A percentile compares a stretch with the other conserved stretches of the same genome.
Conservation (phyloP, 1,284 basidiomycete species). For the Hypsizygus ulmarius region DNA sequence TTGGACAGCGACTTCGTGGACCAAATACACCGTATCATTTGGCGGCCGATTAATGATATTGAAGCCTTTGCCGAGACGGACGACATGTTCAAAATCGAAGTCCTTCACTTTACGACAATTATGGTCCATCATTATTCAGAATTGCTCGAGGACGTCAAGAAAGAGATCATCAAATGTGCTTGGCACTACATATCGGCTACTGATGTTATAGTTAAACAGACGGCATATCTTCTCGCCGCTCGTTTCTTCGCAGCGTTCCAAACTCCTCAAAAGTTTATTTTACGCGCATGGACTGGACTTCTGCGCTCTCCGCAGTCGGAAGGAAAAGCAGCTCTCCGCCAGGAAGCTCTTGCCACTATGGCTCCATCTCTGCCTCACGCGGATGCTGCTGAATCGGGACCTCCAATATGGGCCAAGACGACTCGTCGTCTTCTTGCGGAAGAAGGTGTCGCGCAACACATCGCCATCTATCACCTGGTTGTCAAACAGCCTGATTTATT, state of each 20-base stretch:
- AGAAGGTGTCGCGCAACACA: conserved; percentile 85
- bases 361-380: conserved; percentile 78
- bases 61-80: conserved; percentile 61
- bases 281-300: conserved; percentile 94
- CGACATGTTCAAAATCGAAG: conserved; percentile 86
- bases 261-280: conserved; percentile 90
- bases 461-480: conserved; percentile 90
- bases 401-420: conserved; percentile 86
- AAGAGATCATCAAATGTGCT: conserved; percentile 94
- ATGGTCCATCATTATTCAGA: conserved; percentile 84
- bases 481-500: conserved; percentile 92
- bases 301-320: conserved; percentile 81
- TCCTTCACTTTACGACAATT: conserved; percentile 88
- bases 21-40: conserved; percentile 73
- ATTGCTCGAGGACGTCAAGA: conserved; percentile 78
- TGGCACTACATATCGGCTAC: conserved; percentile 85
- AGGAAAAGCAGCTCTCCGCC: conserved; percentile 79
- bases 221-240: conserved; percentile 91
- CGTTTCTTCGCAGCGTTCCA: conserved; percentile 92
- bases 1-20: conserved; percentile 72
- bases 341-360: conserved; percentile 87
- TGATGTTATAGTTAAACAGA: conserved; percentile 92
- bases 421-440: conserved; percentile 88
- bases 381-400: conserved; percentile 55
- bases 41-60: conserved; percentile 74